Evolutionary conservation across 2,329 filamentous ascomycete species (phyloP).

Genomic region (Magnaporthales sp.): DNA sequence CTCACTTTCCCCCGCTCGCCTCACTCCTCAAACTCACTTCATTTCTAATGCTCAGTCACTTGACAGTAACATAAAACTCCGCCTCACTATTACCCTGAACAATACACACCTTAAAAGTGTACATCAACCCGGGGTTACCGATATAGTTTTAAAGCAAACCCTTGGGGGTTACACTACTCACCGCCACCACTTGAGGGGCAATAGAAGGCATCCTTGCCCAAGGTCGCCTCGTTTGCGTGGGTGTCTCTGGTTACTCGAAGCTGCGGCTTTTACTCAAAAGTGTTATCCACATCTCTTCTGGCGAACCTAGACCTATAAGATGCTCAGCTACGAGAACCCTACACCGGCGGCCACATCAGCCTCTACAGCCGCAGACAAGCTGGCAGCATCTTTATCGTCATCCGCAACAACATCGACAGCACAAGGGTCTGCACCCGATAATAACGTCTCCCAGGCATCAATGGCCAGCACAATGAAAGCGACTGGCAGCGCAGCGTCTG

Average conservation of each 20-base stretch:
- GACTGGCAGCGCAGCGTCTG: neutral
- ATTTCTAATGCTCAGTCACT: neutral
- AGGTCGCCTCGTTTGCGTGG: neutral
- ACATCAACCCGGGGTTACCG: neutral
- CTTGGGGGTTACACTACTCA: neutral
- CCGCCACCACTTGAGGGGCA: neutral
- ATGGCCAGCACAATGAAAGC: neutral
- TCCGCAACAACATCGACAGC: neutral
- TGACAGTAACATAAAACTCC: neutral
- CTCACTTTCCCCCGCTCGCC: too few relatives aligned
- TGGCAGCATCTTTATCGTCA: neutral
- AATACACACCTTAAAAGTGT: neutral
- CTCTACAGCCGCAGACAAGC: neutral
- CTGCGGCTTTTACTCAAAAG: neutral
- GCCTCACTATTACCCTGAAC: neutral
- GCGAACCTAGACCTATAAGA: neutral
- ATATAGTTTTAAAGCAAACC: neutral
- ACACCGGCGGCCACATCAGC: neutral
- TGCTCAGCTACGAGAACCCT: slow-evolving; percentile 5
- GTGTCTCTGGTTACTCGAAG: neutral
- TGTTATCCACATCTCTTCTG: neutral
- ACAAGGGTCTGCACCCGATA: neutral
- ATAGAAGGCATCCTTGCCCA: neutral
- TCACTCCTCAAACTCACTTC: neutral
- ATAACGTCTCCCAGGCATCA: neutral